A percentile compares a stretch with the other conserved stretches of the same genome.
These are phyloP conservation scores for Cyclostephanos tholiformis DNA, from an alignment of 108 stramenopile genomes.

Conservation along the genomic window DNA sequence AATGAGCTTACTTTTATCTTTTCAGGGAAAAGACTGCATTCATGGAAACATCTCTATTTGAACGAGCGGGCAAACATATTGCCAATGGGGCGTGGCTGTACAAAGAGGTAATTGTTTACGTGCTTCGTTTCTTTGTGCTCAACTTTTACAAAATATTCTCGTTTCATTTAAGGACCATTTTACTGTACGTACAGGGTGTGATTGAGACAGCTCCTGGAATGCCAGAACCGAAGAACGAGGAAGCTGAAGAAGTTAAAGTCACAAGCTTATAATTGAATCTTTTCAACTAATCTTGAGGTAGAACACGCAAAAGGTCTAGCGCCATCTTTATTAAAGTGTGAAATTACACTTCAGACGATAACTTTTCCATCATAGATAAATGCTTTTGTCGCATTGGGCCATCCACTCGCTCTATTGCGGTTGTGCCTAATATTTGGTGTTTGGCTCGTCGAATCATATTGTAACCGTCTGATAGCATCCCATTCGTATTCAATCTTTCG, in stretches of 20 bases:
- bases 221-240: slow-evolving; percentile 22
- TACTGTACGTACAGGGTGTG: slow-evolving; percentile 10
- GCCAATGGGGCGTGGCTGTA: slow-evolving; percentile 72
- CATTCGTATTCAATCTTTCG: background rate
- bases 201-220: slow-evolving; percentile 48
- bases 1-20: background rate
- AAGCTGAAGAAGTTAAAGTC: background rate
- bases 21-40: slow-evolving; percentile 63
- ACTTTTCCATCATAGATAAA: background rate
- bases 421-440: background rate
- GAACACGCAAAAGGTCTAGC: background rate
- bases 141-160: background rate
- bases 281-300: no score
- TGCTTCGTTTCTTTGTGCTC: background rate
- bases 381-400: slow-evolving; percentile 5
- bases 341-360: background rate
- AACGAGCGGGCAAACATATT: slow-evolving; percentile 57
- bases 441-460: background rate
- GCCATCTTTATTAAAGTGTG: background rate
- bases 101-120: slow-evolving; percentile 41
- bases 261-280: background rate
- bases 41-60: slow-evolving; percentile 73
- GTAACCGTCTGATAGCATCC: background rate
- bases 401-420: slow-evolving; percentile 2
- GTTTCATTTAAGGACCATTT: background rate